Percentiles rank a stretch among this genome's conserved stretches.
These are phyloP conservation scores for Gigaspora rosea DNA, from an alignment of 192 early-diverging fungal genomes.

Conservation along the genomic window DNA sequence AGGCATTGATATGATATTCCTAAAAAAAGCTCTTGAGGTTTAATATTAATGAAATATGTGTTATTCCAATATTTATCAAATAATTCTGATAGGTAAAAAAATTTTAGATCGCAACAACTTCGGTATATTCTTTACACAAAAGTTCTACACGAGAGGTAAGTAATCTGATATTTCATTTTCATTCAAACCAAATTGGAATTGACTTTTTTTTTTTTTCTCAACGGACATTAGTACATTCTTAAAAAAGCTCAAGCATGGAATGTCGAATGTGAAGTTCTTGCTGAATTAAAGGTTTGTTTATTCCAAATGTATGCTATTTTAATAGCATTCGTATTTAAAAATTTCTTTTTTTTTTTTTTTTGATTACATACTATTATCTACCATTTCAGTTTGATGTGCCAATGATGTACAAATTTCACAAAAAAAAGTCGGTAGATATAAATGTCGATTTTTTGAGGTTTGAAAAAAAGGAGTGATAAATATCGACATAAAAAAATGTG, in stretches of 20 bases:
- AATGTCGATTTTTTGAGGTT: conserved; percentile 73
- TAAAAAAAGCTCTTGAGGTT: conserved; percentile 69
- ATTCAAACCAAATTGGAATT: not conserved
- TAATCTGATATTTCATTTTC: not conserved
- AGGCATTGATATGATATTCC: conserved; percentile 73
- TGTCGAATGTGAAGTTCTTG: conserved; percentile 69
- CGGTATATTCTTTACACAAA: conserved; percentile 81
- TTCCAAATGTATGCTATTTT: not conserved
- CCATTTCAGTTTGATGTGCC: conserved; percentile 66
- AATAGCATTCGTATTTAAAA: not conserved
- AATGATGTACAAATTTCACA: conserved; percentile 82
- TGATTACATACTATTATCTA: not conserved
- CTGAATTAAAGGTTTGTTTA: conserved; percentile 62
- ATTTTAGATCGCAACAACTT: conserved; percentile 54
- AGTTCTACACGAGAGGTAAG: conserved; percentile 68
- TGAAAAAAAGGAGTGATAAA: conserved; percentile 39
- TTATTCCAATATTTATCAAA: not conserved
- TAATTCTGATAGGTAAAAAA: not conserved
- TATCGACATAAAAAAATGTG: not conserved
- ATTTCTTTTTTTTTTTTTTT: too few relatives aligned
- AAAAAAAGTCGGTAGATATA: conserved; percentile 70
- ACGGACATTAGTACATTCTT: conserved; percentile 49
- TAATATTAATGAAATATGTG: not conserved
- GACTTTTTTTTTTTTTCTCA: not conserved
- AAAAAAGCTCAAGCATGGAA: conserved; percentile 75